Conservation (phyloP, 495 filamentous ascomycete species). For the Xanthoparmelia taractica region DNA sequence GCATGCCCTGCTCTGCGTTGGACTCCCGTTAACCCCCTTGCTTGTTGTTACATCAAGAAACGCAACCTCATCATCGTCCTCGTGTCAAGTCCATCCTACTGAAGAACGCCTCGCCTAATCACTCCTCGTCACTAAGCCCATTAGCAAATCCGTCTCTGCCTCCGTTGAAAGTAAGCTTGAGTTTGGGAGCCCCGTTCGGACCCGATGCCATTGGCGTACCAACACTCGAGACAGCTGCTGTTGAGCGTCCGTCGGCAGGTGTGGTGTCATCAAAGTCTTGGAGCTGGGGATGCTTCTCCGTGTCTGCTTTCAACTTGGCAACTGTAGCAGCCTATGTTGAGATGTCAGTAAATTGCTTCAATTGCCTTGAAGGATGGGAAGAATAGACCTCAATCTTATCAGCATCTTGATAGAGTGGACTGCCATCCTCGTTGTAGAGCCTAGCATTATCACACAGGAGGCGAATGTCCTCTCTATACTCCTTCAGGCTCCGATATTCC, state of each 20-base stretch:
- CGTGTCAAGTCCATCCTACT: not conserved
- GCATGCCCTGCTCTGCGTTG: not conserved
- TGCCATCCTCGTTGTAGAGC: constrained; percentile 93
- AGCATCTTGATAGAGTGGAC: constrained; percentile 83
- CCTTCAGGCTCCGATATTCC: constrained; percentile 72
- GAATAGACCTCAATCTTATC: constrained; percentile 78
- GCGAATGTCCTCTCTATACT: constrained; percentile 74
- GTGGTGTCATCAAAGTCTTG: constrained; percentile 57
- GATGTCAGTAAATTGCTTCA: not conserved
- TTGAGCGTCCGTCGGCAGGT: constrained; percentile 53
- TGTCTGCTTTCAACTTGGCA: constrained; percentile 58
- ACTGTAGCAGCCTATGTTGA: constrained; percentile 53
- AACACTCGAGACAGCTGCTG: constrained; percentile 54
- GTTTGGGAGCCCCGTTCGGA: constrained; percentile 47
- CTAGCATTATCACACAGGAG: constrained; percentile 83
- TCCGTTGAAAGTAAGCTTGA: constrained; percentile 51
- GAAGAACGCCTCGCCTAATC: not conserved
- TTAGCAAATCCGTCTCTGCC: constrained; percentile 39
- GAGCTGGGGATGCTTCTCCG: constrained; percentile 64
- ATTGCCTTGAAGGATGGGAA: constrained; percentile 2
- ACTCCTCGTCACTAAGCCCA: constrained; percentile 23
- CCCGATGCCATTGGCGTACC: constrained; percentile 61
- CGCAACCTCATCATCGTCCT: constrained; percentile 5
- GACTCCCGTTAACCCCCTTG: not conserved
- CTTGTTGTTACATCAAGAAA: constrained; percentile 16